A percentile compares a stretch with the other conserved stretches of the same genome.
Evolutionary conservation across 2,329 filamentous ascomycete species (phyloP).

Genomic region (Anthostomella pinea): DNA sequence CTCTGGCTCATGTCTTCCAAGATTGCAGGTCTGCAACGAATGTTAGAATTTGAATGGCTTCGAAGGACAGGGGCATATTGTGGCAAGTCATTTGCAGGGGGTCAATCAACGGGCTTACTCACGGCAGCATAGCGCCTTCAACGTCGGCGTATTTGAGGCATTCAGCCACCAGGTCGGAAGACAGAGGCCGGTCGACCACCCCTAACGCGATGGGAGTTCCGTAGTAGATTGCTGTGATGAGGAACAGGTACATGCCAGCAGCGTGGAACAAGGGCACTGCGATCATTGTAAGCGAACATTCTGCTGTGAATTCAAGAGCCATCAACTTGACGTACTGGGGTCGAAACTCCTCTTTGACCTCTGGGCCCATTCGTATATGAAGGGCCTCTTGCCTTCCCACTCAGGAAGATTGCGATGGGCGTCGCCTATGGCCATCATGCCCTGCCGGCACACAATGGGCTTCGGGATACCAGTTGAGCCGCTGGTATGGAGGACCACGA

Average conservation of each 20-base stretch:
- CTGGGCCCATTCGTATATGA: conserved; percentile 12
- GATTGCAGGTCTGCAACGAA: conserved; percentile 34
- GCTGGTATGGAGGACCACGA: conserved; percentile 43
- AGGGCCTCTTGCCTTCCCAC: conserved; percentile 22
- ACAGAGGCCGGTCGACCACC: conserved; percentile 22
- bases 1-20: conserved; percentile 42
- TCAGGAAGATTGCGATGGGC: conserved; percentile 23
- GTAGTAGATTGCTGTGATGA: conserved; percentile 16
- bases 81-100: background rate
- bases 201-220: conserved; percentile 19
- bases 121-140: conserved; percentile 20
- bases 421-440: conserved; percentile 37
- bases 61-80: background rate
- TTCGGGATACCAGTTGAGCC: conserved; percentile 47
- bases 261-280: conserved; percentile 31
- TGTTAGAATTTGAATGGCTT: background rate
- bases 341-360: conserved; percentile 13
- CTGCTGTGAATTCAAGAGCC: no score
- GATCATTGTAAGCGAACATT: conserved; percentile 9
- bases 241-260: conserved; percentile 23
- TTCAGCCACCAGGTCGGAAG: conserved; percentile 17
- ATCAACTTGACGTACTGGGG: conserved; percentile 26
- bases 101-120: background rate
- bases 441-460: conserved; percentile 40
- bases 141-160: conserved; percentile 20